Evolutionary conservation across 306 rosid genomes (phyloP).

Genomic region (Pyrus bretschneideri): DNA sequence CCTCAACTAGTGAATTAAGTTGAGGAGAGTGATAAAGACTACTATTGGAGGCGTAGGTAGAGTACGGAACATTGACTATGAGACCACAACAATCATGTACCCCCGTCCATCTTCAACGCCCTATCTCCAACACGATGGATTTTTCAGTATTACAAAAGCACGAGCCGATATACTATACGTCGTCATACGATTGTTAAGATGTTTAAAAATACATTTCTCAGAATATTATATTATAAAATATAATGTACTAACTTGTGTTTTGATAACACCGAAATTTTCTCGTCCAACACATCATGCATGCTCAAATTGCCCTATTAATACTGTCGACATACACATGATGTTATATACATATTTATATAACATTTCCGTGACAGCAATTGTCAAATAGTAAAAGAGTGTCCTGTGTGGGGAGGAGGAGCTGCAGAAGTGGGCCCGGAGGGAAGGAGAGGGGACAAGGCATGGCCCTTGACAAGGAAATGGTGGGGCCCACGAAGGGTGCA

Average conservation of each 20-base stretch:
- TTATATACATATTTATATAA: neutral
- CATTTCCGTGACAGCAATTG: neutral
- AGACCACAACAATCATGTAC: neutral
- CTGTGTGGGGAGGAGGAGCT: neutral
- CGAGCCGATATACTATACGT: rapidly evolving
- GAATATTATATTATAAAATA: no score
- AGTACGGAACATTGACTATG: neutral
- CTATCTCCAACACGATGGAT: no score
- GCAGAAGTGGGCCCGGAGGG: neutral
- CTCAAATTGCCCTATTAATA: neutral
- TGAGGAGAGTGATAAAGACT: neutral
- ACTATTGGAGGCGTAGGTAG: neutral
- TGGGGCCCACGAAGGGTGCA: slow-evolving; percentile 17
- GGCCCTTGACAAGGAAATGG: slow-evolving; percentile 18
- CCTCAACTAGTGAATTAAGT: neutral
- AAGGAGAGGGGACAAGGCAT: slow-evolving; percentile 5
- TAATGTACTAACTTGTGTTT: no score
- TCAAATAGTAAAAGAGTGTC: neutral
- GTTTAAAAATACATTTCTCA: no score
- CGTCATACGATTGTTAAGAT: no score
- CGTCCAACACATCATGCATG: neutral
- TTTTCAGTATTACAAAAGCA: no score
- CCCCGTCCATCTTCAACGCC: neutral
- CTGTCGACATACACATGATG: neutral
- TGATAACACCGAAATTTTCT: no score